Percentiles rank a stretch among this genome's conserved stretches.
Evolutionary conservation across 768 basidiomycete species (phyloP).

Genomic region (Pholiota conissans): DNA sequence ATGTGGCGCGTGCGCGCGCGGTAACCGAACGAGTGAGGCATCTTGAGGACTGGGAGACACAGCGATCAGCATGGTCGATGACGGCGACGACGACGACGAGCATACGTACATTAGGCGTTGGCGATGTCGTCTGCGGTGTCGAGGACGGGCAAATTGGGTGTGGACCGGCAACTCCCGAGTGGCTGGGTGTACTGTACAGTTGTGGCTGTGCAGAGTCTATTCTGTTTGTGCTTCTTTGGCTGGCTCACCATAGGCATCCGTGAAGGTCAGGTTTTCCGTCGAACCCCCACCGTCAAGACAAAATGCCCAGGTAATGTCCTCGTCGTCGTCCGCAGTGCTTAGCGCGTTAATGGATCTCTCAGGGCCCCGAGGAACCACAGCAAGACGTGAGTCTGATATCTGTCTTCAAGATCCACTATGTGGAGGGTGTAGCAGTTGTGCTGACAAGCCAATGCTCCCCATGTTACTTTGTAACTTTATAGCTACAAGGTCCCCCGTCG

Average conservation of each 20-base stretch:
- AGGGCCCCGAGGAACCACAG: slow-evolving; percentile 91
- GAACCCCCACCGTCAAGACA: slow-evolving; percentile 23
- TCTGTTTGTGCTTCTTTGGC: slow-evolving; percentile 41
- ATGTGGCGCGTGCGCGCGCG: slow-evolving; percentile 99
- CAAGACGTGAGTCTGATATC: slow-evolving; percentile 82
- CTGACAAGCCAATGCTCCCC: slow-evolving; percentile 69
- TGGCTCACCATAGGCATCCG: slow-evolving; percentile 14
- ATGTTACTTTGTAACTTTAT: slow-evolving; percentile 45
- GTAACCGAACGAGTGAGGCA: slow-evolving; percentile 99
- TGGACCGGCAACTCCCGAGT: slow-evolving; percentile 58
- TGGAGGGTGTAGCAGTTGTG: slow-evolving; percentile 63
- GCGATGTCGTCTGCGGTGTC: slow-evolving; percentile 47
- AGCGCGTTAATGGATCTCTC: slow-evolving; percentile 32
- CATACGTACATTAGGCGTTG: slow-evolving; percentile 51
- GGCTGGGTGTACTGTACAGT: slow-evolving; percentile 70
- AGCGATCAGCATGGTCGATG: slow-evolving; percentile 5
- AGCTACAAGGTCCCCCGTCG: slow-evolving; percentile 99
- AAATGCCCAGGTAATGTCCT: slow-evolving; percentile 81
- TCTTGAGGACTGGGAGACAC: slow-evolving; percentile 57
- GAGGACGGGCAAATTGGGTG: slow-evolving; percentile 27
- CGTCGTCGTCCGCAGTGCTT: slow-evolving; percentile 13
- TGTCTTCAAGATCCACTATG: slow-evolving; percentile 67
- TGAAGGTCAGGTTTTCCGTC: slow-evolving; percentile 11
- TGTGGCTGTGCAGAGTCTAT: slow-evolving; percentile 41
- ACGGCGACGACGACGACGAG: slow-evolving; percentile 5